phyloP scores from a whole-genome alignment of 176 grass and related monocot species.

The Oryza longistaminata region DNA sequence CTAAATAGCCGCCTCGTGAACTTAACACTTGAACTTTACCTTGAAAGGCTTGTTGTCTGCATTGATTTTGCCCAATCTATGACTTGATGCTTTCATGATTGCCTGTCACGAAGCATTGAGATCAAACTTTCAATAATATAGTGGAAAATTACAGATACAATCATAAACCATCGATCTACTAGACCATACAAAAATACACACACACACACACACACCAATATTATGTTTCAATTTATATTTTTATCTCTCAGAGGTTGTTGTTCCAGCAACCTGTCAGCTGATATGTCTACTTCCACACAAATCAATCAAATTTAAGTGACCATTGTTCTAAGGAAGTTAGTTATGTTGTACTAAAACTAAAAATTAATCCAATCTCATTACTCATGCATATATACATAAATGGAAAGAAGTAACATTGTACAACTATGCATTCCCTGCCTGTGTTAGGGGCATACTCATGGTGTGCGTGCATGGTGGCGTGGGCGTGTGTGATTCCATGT shows the following conservation, averaged over 20 bases:
- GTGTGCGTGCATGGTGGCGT: no score
- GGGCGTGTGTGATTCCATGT: no score
- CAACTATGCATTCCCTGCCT: not conserved
- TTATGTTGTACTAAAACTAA: not conserved
- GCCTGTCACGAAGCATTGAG: constrained; percentile 19
- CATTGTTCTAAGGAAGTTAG: not conserved
- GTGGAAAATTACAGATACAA: constrained; percentile 31
- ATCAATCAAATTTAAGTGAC: not conserved
- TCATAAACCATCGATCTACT: constrained; percentile 20
- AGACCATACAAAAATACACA: not conserved
- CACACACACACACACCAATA: no score
- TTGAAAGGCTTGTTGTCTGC: constrained; percentile 36
- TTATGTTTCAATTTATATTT: not conserved
- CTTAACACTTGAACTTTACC: constrained; percentile 41
- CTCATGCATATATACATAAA: not conserved
- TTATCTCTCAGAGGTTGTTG: not conserved
- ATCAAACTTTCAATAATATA: constrained; percentile 32
- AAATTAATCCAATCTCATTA: not conserved
- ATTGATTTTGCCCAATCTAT: constrained; percentile 30
- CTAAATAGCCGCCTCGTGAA: constrained; percentile 29
- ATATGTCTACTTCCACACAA: not conserved
- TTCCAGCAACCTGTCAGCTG: not conserved
- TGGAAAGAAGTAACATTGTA: not conserved
- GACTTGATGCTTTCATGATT: constrained; percentile 25
- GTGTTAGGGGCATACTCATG: no score